Conservation (phyloP, 768 basidiomycete species). For the Gelatoporia subvermispora region DNA sequence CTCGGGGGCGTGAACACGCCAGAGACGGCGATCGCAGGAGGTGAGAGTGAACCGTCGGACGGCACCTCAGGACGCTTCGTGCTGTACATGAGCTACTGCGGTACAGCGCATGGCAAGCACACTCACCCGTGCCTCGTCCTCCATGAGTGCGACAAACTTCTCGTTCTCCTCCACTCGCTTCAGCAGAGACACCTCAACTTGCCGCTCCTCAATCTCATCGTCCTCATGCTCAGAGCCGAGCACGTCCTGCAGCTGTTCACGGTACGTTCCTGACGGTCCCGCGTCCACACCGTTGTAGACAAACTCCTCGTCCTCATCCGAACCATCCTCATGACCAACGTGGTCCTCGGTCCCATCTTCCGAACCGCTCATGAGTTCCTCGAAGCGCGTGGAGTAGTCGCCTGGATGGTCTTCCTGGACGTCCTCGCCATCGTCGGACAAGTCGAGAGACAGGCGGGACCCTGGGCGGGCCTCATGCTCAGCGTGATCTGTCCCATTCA, state of each 20-base stretch:
- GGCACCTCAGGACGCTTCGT: constrained; percentile 32
- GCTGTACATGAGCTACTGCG: constrained; percentile 20
- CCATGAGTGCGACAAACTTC: constrained; percentile 22
- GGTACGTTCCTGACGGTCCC: constrained; percentile 48
- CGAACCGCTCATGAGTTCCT: constrained; percentile 52
- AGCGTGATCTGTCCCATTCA: constrained; percentile 22
- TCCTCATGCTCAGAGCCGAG: constrained; percentile 61
- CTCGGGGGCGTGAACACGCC: constrained; percentile 36
- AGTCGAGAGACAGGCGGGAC: constrained; percentile 17
- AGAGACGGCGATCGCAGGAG: constrained; percentile 14
- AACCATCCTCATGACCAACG: constrained; percentile 28
- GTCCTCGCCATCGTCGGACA: constrained; percentile 42
- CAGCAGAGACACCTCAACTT: constrained; percentile 42
- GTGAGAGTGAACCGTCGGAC: constrained; percentile 28
- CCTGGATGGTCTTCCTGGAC: constrained; percentile 37
- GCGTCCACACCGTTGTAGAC: constrained; percentile 70
- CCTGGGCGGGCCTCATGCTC: not conserved
- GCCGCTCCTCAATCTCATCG: constrained; percentile 38
- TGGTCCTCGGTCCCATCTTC: constrained; percentile 17
- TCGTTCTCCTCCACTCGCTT: constrained; percentile 34
- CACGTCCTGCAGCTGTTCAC: constrained; percentile 65
- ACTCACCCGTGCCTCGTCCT: constrained; percentile 30
- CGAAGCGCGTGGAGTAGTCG: constrained; percentile 66
- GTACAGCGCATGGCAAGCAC: constrained; percentile 11
- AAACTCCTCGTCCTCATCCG: constrained; percentile 59